Conservation (phyloP, 2,329 filamentous ascomycete species). For the Geoglossum cookeanum region DNA sequence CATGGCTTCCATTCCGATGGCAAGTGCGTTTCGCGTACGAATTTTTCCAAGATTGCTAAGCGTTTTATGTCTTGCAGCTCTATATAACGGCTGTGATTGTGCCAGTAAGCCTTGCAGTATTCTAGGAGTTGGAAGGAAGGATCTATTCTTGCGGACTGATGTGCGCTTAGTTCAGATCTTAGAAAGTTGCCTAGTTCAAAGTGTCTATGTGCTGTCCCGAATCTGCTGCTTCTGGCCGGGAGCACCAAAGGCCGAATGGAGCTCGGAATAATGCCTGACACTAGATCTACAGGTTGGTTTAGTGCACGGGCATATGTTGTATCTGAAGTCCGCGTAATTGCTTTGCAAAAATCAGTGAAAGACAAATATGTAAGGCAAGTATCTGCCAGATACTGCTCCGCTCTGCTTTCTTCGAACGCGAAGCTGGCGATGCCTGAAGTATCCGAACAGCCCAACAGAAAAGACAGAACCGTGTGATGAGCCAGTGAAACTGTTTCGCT, state of each 20-base stretch:
- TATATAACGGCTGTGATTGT: constrained; percentile 9
- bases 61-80: constrained; percentile 6
- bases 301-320: constrained; percentile 3
- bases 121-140: constrained; percentile 9
- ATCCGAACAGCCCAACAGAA: constrained; percentile 6
- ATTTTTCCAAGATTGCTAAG: constrained; percentile 7
- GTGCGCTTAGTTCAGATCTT: constrained; percentile 8
- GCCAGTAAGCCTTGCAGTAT: constrained; percentile 11
- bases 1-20: constrained; percentile 10
- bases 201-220: too few relatives aligned
- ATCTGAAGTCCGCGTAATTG: constrained; percentile 9
- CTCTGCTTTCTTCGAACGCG: constrained; percentile 6
- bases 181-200: constrained; percentile 9
- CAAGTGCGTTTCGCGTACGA: constrained; percentile 7
- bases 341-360: constrained; percentile 12
- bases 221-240: too few relatives aligned
- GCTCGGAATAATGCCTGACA: neutral
- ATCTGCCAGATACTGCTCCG: constrained; percentile 11
- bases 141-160: constrained; percentile 7
- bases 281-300: constrained; percentile 1
- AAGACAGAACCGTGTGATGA: constrained; percentile 10
- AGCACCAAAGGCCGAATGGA: constrained; percentile 3
- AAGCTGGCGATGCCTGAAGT: constrained; percentile 4
- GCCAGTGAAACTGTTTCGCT: constrained; percentile 8
- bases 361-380: constrained; percentile 11